Evolutionary conservation across 768 basidiomycete genomes (phyloP).

Genomic region (Hericium coralloides): DNA sequence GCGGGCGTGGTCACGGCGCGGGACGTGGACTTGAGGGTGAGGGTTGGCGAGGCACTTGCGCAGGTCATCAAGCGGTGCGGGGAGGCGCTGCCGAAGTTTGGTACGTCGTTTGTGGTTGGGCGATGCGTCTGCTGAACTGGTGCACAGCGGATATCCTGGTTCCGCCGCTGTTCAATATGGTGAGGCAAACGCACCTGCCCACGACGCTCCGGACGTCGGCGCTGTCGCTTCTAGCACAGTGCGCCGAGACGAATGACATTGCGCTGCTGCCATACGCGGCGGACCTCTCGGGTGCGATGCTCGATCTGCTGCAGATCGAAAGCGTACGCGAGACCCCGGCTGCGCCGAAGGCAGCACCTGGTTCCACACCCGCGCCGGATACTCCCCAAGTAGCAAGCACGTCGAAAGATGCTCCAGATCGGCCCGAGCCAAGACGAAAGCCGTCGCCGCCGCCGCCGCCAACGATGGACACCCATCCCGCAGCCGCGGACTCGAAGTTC

Average conservation of each 20-base stretch:
- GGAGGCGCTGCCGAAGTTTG: constrained; percentile 54
- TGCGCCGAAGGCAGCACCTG: not conserved
- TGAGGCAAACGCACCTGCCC: constrained; percentile 54
- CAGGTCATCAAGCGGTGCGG: constrained; percentile 71
- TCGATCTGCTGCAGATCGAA: constrained; percentile 72
- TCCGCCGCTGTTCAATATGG: constrained; percentile 57
- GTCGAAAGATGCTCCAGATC: constrained; percentile 14
- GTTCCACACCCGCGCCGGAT: not conserved
- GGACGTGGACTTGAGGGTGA: constrained; percentile 64
- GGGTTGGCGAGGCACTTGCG: constrained; percentile 81
- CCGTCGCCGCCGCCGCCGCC: not conserved
- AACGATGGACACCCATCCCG: constrained; percentile 50
- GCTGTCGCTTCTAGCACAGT: constrained; percentile 64
- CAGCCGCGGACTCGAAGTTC: constrained; percentile 50
- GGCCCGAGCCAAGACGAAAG: no score
- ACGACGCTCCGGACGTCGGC: constrained; percentile 65
- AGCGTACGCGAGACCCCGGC: constrained; percentile 24
- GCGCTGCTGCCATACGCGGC: constrained; percentile 54
- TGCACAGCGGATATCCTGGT: constrained; percentile 57
- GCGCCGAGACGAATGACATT: constrained; percentile 52
- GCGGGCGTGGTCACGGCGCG: constrained; percentile 37
- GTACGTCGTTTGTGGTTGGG: constrained; percentile 29
- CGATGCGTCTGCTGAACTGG: no score
- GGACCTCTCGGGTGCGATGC: constrained; percentile 56
- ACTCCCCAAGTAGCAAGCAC: not conserved